These are phyloP conservation scores for Coemansia sp. DNA, from an alignment of 192 early-diverging fungal genomes.

Conservation along the genomic window DNA sequence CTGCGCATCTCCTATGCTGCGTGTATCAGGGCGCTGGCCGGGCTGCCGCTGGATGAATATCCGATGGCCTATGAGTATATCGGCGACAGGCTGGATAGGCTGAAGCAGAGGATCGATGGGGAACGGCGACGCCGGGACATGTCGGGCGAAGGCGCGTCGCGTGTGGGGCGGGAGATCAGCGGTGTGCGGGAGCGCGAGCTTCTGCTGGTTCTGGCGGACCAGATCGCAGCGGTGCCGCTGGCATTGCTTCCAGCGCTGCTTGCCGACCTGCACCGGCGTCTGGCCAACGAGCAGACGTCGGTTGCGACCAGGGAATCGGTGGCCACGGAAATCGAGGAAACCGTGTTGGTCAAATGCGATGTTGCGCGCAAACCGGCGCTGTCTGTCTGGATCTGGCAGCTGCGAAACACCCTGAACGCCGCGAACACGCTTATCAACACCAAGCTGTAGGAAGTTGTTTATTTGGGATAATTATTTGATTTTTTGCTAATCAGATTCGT, in stretches of 20 bases:
- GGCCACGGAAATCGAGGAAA: conserved; percentile 10
- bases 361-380: conserved; percentile 26
- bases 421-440: background rate
- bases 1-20: conserved; percentile 34
- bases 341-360: conserved; percentile 17
- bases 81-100: conserved; percentile 6
- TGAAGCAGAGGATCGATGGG: background rate
- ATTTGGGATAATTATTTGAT: too few species aligned
- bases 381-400: conserved; percentile 30
- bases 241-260: conserved; percentile 25
- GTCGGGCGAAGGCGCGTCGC: background rate
- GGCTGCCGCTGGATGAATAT: background rate
- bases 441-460: background rate
- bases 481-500: conserved; percentile 17
- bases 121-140: too few species aligned
- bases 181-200: conserved; percentile 21
- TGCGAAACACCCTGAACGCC: conserved; percentile 14
- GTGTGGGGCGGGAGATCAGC: background rate
- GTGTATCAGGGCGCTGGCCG: conserved; percentile 3
- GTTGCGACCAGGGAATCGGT: conserved; percentile 3
- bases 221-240: conserved; percentile 17
- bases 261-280: background rate
- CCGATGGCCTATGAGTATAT: background rate
- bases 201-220: conserved; percentile 16
- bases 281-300: background rate